Base-by-base conservation (phyloP, 108 stramenopile species). In the Asterionellopsis glacialis region DNA sequence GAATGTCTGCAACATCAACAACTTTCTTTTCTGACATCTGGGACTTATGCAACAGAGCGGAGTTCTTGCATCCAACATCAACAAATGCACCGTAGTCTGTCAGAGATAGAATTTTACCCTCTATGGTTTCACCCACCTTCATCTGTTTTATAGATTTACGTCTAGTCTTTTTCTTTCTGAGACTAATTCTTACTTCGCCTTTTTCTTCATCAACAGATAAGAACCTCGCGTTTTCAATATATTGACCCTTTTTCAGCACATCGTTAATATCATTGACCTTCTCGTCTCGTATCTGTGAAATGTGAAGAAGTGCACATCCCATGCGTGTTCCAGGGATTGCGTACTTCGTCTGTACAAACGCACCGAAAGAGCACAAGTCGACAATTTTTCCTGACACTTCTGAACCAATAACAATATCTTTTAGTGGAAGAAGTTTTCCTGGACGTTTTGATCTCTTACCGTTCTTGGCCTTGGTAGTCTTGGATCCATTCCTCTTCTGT, bases 61-160 rank as follows among this genome's bases (percentile, higher is more conserved):
- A 16, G n/a, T 24, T 19, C 21, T 39, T 55, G 38, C 23, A 55
- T 4, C 9, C 9, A 9, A 55, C 23, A 39, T 55, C 54, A 24
- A 55, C 23, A 39, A 55, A 55, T 19, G 54, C 54, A 7, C 54
- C 54, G 9, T 55, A 55, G n/a, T 55, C 21, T 39, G 18, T 19
- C 6, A 55, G 2, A 16, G 6, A 4, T 4, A 55, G 19, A n/a
- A 55, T 24, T 18, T 39, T 28, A 1, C 54, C 54, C 38, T 55
- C 54, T 4, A 55, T 18, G 5, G 5, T 9, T 2, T 55, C 38
- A 39, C 54, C 54, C 5, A 55, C 54, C 33, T 7, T 33, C 33
- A 33, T 33, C 7, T 33, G 33, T 7, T 33, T 33, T 7, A 33
- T 2, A 33, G 33, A 33, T 7, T 33, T 33, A 33, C 33, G 33